Evolutionary conservation across 2,329 filamentous ascomycete species (phyloP), one percentile per base, ranked within the genome.

Genomic region (Fusarium sp.): DNA sequence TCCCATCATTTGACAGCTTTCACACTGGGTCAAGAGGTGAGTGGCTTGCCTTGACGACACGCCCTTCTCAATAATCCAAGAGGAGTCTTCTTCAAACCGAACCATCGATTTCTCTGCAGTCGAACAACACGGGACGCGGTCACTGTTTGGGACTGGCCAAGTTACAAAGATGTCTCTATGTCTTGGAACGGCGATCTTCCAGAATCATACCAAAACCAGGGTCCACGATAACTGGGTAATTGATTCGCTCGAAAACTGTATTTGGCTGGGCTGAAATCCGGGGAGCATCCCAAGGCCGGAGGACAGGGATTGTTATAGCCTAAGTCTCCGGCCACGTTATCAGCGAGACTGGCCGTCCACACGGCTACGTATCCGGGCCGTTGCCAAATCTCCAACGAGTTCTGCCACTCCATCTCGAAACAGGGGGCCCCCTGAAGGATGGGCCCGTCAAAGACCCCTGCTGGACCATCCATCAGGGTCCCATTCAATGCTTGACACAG

Each of bases 331-430:
- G 44, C 54, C 53, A 55, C 68, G 68, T 74, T 68, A 75, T 73
- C 68, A 69, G 63, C 60, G 64, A 72, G 65, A 72, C 69, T 72
- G 69, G 62, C 65, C 75, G 74, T 65, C 75, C 71, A 76, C 68
- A 78, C 76, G 75, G 76, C 75, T 78, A 72, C 60, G 65, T 73
- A 75, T 75, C 76, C 76, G 76, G 76, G 70, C 76, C 75, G 76
- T 75, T 75, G 69, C 64, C 67, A 71, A 74, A 70, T 74, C 68
- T 71, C 70, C 67, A 72, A 69, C 60, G 55, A 69, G 62, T 51
- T 63, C 63, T 62, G 51, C 70, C 22, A 56, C 54, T 44, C 63
- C 58, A 61, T 62, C 52, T 72, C 35, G 54, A 56, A 65, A 56
- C 57, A 63, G 41, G 67, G 67, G 50, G 10, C 5, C 41, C 65